Evolutionary conservation across 768 basidiomycete genomes (phyloP), one percentile per base, ranked within the genome.

Genomic region (Paxillus involutus): DNA sequence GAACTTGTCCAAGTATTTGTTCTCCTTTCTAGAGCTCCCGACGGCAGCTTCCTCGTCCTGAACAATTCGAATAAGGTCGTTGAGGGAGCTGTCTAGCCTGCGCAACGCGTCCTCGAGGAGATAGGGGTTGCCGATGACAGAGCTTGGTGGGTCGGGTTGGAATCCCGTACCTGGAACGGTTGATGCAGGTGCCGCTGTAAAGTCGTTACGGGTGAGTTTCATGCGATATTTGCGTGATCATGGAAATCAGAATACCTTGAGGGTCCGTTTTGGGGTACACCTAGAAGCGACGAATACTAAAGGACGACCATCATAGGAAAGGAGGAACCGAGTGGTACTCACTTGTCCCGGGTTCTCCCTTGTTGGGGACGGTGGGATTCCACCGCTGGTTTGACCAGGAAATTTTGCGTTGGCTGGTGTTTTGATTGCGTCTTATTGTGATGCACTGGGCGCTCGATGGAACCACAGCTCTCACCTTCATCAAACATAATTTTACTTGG

Each of bases 191-290:
- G 64, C 61, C 45, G 67, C 68, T 64, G 55, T 49, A 6, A 49
- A 44, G 21, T 21, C 10, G 11, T 21, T 21, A 42, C 36, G 35
- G 11, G 21, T 17, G 24, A 24, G 0, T 33, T 37, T 9, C 24
- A 30, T 11, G 19, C 26, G 12, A 13, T 21, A 29, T 3, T 9
- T 7, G 42, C 32, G 13, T 6, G 8, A 37, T 19, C 6, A n/a
- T 48, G 48, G 57, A 39, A 21, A 29, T 24, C 57, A 75, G 21
- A 21, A 21, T 21, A 21, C 76, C 71, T 65, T 70, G 64, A 8
- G 76, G 75, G 57, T 79, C 75, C 1, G 74, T 76, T 56, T 75
- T 72, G 0, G 77, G 80, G 54, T 74, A 82, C 6, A 81, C 79
- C 79, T 82, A 44, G 5, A 35, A n/a, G 44, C 7, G 10, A 1